Evolutionary conservation across 2,329 filamentous ascomycete genomes (phyloP), one percentile per base, ranked within the genome.

Genomic region (Phyllosticta citrichinensis): DNA sequence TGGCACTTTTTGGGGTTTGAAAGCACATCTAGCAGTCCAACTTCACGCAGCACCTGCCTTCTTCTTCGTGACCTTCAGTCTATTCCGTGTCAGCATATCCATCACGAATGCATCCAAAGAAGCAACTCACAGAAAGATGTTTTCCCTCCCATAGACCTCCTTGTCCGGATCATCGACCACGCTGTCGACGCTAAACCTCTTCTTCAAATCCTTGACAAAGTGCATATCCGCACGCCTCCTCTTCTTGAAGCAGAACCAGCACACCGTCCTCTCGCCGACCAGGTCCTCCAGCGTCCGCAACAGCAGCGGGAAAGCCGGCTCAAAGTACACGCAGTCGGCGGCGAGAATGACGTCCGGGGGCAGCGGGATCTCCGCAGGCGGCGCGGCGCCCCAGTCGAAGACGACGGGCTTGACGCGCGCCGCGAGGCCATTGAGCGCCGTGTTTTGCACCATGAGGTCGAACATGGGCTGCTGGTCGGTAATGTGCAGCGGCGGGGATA

Each of bases 271-370:
- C 3, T 80, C 81, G 17, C 83, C 81, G 65, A 96, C 79, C 55
- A 97, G 79, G 64, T 89, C 85, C 62, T 83, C 79, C 65, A 97
- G 77, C 5, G 93, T 97, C 64, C 85, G 77, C 69, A 94, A 82
- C 55, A 99, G 81, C 35, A 97, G 79, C 30, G 93, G 92, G 70
- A 97, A 97, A 1, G 94, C 90, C 2, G 93, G 91, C 74, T 97
- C 94, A 73, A 96, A 96, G 78, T 97, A 99, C 56, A 96, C 91
- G 75, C 93, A 97, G 74, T 97, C 94, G 51, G 92, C 93, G 3
- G 94, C 94, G n/a, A 97, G 81, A 61, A 99, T 86, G 60, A 96
- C 80, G 68, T 92, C 85, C 19, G 91, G 90, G 64, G 83, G 82
- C 66, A 80, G 78, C 60, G 79, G 74, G 57, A 78, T 64, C 61